Percentiles rank a stretch among this genome's conserved stretches.
Conservation (phyloP, 306 rosid species). For the Biancaea sappan region DNA sequence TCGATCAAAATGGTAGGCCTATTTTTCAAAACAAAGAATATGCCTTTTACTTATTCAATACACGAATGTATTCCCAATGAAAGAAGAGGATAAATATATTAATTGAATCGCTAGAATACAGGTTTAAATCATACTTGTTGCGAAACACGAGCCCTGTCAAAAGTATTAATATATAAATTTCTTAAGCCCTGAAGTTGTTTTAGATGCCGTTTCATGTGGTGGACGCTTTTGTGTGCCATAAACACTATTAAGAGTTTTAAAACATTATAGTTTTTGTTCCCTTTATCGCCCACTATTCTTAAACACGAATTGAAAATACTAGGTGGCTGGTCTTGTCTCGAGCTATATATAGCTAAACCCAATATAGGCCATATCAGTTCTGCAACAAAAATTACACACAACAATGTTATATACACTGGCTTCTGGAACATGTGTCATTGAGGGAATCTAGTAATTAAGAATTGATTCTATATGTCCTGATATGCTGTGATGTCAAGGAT, state of each 20-base stretch:
- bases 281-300: constrained; percentile 11
- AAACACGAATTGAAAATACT: background rate
- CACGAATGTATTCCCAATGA: background rate
- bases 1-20: constrained; percentile 18
- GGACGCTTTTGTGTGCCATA: constrained; percentile 4
- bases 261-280: constrained; percentile 2
- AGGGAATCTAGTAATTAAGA: constrained; percentile 2
- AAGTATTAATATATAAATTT: background rate
- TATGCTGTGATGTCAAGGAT: background rate
- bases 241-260: background rate
- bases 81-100: background rate
- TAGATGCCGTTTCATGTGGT: constrained; percentile 19
- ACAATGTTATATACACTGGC: background rate
- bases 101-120: background rate
- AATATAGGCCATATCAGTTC: background rate
- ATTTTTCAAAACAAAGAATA: background rate
- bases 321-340: background rate
- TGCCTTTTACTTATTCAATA: background rate
- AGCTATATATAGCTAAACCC: no score
- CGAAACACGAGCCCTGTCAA: constrained; percentile 4
- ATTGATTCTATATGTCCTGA: background rate
- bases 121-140: background rate
- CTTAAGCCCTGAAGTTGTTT: constrained; percentile 4
- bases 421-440: constrained; percentile 12
- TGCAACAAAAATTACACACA: background rate